phyloP scores from a whole-genome alignment of 805 yeast genomes.

The Myxozyma vanderwaltii region DNA sequence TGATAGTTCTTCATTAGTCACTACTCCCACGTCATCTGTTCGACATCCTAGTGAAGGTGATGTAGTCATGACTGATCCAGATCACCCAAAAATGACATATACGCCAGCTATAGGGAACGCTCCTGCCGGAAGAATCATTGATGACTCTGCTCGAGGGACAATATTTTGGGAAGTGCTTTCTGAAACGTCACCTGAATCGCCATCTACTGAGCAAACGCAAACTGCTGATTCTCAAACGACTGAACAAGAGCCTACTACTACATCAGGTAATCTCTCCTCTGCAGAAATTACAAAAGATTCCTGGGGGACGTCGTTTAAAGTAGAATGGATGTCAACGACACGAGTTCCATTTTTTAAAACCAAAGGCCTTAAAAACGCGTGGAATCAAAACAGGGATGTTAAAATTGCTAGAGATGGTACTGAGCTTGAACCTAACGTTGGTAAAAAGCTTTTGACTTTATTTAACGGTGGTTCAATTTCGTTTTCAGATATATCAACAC shows the following conservation, averaged over 20 bases:
- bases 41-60: conserved; percentile 5
- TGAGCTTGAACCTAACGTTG: conserved; percentile 45
- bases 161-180: conserved; percentile 45
- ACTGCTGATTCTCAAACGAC: background rate
- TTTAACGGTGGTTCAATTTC: conserved; percentile 32
- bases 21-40: conserved; percentile 5
- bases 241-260: background rate
- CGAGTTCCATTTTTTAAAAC: conserved; percentile 42
- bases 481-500: background rate
- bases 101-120: conserved; percentile 35
- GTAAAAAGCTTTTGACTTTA: conserved; percentile 39
- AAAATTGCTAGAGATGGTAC: conserved; percentile 50
- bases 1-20: background rate
- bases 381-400: conserved; percentile 46
- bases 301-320: conserved; percentile 46
- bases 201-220: background rate
- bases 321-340: conserved; percentile 44
- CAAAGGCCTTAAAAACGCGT: conserved; percentile 42
- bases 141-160: conserved; percentile 44
- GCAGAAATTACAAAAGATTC: conserved; percentile 9
- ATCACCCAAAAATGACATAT: conserved; percentile 25
- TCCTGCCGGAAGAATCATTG: conserved; percentile 43
- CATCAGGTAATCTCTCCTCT: background rate
- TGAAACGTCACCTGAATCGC: background rate
- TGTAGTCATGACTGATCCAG: conserved; percentile 7